A percentile compares a stretch with the other conserved stretches of the same genome.
Evolutionary conservation across 106 monocot genomes (phyloP).

Genomic region (Dendrobium catenatum): DNA sequence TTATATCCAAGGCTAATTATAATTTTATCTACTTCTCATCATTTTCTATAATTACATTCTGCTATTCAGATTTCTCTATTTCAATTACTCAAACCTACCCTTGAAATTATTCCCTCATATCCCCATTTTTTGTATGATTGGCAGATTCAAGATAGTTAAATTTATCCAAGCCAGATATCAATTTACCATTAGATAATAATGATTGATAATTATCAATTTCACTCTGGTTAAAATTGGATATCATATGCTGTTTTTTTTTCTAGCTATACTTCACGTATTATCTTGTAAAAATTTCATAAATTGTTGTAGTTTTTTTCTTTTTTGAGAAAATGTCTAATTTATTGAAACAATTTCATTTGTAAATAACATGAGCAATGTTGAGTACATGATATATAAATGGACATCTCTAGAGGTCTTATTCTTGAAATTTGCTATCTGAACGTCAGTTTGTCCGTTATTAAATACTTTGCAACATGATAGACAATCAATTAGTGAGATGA

Average conservation of each 20-base stretch:
- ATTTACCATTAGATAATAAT: not conserved
- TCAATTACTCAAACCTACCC: not conserved
- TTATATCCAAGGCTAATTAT: not conserved
- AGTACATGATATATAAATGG: not conserved
- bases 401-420: not conserved
- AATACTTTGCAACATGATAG: too few relatives aligned
- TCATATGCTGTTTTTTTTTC: not conserved
- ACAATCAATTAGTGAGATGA: too few relatives aligned
- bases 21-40: not conserved
- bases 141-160: not conserved
- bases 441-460: too few relatives aligned
- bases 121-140: not conserved
- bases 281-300: not conserved
- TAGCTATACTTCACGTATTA: not conserved
- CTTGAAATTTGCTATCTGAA: not conserved
- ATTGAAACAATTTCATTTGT: not conserved
- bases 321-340: not conserved
- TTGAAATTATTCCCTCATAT: not conserved
- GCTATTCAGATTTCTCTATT: not conserved
- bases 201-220: not conserved
- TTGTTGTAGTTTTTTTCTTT: not conserved
- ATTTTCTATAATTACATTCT: not conserved
- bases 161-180: not conserved
- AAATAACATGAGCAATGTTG: not conserved
- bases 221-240: not conserved